Percentiles rank a stretch among this genome's conserved stretches.
Conservation (phyloP, 192 early-diverging fungal genomes). For the Backusella tarrabulga region DNA sequence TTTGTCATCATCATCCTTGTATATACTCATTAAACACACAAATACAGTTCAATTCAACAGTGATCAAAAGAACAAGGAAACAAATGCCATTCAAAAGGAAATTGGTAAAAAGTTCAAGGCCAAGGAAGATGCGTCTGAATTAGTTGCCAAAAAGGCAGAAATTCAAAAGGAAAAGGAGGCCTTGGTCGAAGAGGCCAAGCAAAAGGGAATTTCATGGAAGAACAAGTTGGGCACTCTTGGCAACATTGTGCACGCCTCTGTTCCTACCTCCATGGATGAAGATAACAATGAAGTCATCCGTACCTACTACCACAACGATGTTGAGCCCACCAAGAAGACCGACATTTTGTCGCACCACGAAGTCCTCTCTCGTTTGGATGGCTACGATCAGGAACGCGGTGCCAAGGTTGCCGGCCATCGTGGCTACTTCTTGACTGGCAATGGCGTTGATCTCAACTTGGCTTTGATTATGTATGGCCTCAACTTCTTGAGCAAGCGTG, state of each 20-base stretch:
- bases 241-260: constrained; percentile 93
- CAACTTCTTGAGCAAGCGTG: constrained; percentile 77
- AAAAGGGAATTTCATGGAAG: constrained; percentile 64
- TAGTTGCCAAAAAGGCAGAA: constrained; percentile 73
- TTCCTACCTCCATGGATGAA: constrained; percentile 85
- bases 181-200: constrained; percentile 72
- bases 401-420: constrained; percentile 97
- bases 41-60: constrained; percentile 75
- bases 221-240: constrained; percentile 72
- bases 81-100: constrained; percentile 91
- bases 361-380: constrained; percentile 86
- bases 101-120: constrained; percentile 89
- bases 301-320: constrained; percentile 55
- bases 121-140: constrained; percentile 78
- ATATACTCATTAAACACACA: neutral
- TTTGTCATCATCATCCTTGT: neutral
- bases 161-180: constrained; percentile 71
- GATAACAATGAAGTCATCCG: constrained; percentile 72
- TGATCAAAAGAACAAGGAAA: constrained; percentile 86
- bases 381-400: constrained; percentile 87
- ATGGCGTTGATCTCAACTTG: constrained; percentile 95
- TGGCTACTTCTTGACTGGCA: constrained; percentile 96
- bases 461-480: constrained; percentile 97
- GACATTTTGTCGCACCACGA: constrained; percentile 87
- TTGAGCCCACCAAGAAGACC: constrained; percentile 57